These are phyloP conservation scores for Hypomyces rosellus DNA, from an alignment of 2,329 filamentous ascomycete genomes.

Conservation along the genomic window DNA sequence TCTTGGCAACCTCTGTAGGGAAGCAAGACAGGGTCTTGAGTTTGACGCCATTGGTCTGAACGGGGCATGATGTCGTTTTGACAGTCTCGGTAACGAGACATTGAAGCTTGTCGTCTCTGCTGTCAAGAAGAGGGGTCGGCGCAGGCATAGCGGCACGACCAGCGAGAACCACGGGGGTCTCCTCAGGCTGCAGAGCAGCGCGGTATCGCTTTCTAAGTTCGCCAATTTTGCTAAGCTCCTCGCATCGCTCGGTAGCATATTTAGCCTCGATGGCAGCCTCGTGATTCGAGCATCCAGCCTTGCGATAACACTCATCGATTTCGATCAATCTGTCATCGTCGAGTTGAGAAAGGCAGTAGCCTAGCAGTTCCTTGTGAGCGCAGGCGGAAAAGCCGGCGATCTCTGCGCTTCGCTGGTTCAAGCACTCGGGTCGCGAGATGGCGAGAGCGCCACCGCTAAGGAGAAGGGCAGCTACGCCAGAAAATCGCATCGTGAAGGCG, in stretches of 20 bases:
- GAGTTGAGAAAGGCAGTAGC: slow-evolving; percentile 35
- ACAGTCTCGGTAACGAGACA: slow-evolving; percentile 32
- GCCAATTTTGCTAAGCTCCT: slow-evolving; percentile 19
- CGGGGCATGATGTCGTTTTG: slow-evolving; percentile 33
- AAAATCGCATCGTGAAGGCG: slow-evolving; percentile 10
- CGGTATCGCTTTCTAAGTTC: slow-evolving; percentile 25
- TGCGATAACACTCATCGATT: slow-evolving; percentile 32
- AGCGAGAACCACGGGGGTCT: neutral
- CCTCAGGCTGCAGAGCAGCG: slow-evolving; percentile 5
- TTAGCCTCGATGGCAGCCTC: slow-evolving; percentile 25
- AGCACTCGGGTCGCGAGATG: slow-evolving; percentile 31
- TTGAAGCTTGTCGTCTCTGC: slow-evolving; percentile 14
- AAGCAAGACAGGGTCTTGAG: slow-evolving; percentile 34
- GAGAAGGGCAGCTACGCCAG: slow-evolving; percentile 18
- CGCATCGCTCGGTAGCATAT: slow-evolving; percentile 26
- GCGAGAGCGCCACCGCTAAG: slow-evolving; percentile 29
- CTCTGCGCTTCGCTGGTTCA: slow-evolving; percentile 31
- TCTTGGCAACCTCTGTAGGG: slow-evolving; percentile 26
- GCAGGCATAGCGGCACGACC: slow-evolving; percentile 13
- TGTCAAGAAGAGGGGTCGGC: slow-evolving; percentile 13
- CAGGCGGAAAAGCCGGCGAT: slow-evolving; percentile 38
- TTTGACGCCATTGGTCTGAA: slow-evolving; percentile 30
- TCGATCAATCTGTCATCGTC: slow-evolving; percentile 24
- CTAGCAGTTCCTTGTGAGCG: slow-evolving; percentile 36
- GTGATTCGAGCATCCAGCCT: slow-evolving; percentile 28